These are phyloP conservation scores for Naganishia sp. DNA, from an alignment of 1,284 basidiomycete genomes.

Conservation along the genomic window DNA sequence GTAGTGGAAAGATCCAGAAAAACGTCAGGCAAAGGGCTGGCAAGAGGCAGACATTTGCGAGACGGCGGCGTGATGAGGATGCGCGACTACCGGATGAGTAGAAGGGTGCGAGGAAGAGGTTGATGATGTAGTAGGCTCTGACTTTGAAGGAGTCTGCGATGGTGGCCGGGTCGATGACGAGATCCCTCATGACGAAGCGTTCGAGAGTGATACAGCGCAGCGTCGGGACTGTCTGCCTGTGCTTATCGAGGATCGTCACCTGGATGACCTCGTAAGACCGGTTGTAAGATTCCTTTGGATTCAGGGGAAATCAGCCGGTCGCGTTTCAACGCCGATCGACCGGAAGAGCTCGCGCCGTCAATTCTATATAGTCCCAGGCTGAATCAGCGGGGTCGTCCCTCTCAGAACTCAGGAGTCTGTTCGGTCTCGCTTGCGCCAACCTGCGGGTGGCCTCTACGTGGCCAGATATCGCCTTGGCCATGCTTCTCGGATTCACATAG, in stretches of 20 bases:
- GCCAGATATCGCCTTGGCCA: too few relatives aligned
- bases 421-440: too few relatives aligned
- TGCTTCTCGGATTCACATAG: too few relatives aligned
- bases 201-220: neutral
- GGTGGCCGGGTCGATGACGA: slow-evolving; percentile 17
- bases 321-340: neutral
- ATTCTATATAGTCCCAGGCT: too few relatives aligned
- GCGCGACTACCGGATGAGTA: slow-evolving; percentile 6
- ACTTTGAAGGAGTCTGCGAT: slow-evolving; percentile 5
- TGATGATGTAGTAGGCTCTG: slow-evolving; percentile 14
- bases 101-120: slow-evolving; percentile 9
- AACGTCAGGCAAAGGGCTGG: slow-evolving; percentile 26
- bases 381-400: too few relatives aligned
- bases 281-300: too few relatives aligned
- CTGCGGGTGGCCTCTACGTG: too few relatives aligned
- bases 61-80: slow-evolving; percentile 3
- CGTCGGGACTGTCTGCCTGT: too few relatives aligned
- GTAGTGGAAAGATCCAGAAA: slow-evolving; percentile 20
- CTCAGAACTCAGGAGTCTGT: too few relatives aligned
- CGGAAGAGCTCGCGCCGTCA: neutral
- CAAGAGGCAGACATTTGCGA: slow-evolving; percentile 17
- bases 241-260: too few relatives aligned
- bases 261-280: too few relatives aligned
- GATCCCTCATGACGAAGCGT: slow-evolving; percentile 6
- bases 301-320: too few relatives aligned